Evolutionary conservation across 371 early-diverging fungal species (phyloP).

Genomic region (Mucor racemosus): DNA sequence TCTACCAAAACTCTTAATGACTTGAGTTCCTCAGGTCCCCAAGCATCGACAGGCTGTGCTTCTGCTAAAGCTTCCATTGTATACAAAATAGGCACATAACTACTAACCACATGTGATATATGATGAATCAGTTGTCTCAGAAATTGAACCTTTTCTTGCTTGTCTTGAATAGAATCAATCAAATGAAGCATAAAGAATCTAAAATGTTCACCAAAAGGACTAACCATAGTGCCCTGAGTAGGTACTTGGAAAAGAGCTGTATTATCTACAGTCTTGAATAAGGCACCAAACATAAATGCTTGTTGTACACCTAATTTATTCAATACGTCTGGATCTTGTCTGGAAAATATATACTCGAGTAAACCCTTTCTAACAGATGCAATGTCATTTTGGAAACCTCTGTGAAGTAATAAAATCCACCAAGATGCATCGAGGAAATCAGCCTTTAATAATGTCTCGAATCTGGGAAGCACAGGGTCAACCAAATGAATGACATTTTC

Average conservation of each 20-base stretch:
- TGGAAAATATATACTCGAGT: constrained; percentile 44
- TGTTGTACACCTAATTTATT: constrained; percentile 35
- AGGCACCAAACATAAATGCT: constrained; percentile 47
- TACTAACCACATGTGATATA: constrained; percentile 42
- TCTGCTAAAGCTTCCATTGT: constrained; percentile 46
- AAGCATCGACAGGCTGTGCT: constrained; percentile 26
- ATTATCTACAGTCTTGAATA: constrained; percentile 41
- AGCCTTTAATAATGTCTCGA: constrained; percentile 34
- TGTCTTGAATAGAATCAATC: constrained; percentile 14
- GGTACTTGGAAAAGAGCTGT: constrained; percentile 44
- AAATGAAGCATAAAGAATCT: constrained; percentile 36
- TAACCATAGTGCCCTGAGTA: constrained; percentile 48
- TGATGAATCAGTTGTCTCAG: constrained; percentile 47
- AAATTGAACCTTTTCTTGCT: constrained; percentile 37
- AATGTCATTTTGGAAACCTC: constrained; percentile 51
- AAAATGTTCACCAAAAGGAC: constrained; percentile 52
- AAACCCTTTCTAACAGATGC: constrained; percentile 44
- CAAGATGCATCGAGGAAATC: constrained; percentile 43
- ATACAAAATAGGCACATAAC: constrained; percentile 45
- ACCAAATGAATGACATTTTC: constrained; percentile 61
- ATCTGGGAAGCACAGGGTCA: constrained; percentile 51
- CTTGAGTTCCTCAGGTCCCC: constrained; percentile 54
- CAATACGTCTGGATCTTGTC: constrained; percentile 30
- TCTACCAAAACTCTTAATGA: constrained; percentile 47
- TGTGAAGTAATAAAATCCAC: constrained; percentile 50